Evolutionary conservation across 495 filamentous ascomycete genomes (phyloP).

Genomic region (Copromyces sp.): DNA sequence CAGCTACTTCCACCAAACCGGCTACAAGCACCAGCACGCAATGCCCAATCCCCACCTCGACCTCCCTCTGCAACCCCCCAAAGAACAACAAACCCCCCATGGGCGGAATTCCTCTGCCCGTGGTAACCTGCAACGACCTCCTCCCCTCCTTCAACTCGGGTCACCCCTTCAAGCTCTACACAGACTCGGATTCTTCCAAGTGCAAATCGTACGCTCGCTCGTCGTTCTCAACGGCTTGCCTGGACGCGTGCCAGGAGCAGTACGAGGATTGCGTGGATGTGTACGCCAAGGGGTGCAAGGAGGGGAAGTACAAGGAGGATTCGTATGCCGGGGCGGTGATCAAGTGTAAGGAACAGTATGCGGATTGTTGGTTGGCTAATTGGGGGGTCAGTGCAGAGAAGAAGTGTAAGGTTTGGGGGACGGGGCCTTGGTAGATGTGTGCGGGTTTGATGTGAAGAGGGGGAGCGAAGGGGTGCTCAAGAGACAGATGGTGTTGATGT

Average conservation of each 20-base stretch:
- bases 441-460: background rate
- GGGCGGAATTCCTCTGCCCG: conserved; percentile 36
- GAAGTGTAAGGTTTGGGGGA: conserved; percentile 16
- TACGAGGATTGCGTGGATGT: conserved; percentile 33
- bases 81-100: conserved; percentile 29
- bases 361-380: conserved; percentile 3
- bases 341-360: conserved; percentile 11
- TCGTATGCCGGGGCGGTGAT: background rate
- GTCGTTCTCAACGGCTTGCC: conserved; percentile 24
- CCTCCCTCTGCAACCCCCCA: conserved; percentile 37
- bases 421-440: background rate
- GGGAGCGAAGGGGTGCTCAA: background rate
- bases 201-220: conserved; percentile 29
- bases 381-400: conserved; percentile 3
- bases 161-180: conserved; percentile 40
- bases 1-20: conserved; percentile 11
- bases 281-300: conserved; percentile 35
- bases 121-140: conserved; percentile 42
- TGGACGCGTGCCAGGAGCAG: conserved; percentile 40
- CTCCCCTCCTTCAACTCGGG: background rate
- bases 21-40: conserved; percentile 12
- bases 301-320: conserved; percentile 24
- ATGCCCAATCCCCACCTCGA: conserved; percentile 32
- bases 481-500: background rate
- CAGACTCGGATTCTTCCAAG: conserved; percentile 18